Base-by-base conservation (phyloP, 2,329 filamentous ascomycete genomes). In the Aspergillus cejpii region DNA sequence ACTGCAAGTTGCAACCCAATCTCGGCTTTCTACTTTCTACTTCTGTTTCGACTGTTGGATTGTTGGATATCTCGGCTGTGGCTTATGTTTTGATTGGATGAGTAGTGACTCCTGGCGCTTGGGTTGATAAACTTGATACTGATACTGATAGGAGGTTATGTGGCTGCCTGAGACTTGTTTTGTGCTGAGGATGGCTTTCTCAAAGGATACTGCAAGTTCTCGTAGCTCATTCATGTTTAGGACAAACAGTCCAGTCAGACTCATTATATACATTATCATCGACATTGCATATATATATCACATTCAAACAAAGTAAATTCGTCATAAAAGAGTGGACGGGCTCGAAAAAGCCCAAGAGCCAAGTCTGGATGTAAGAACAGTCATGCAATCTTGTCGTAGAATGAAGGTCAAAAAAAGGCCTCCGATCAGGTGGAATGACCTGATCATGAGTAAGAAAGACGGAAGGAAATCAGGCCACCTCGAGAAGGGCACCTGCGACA, bases 1-100 rank as follows among this genome's bases (percentile, higher is more conserved):
- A 19, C 31, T 49, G 41, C 33, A 42, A 45, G 14, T 26, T 49
- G 41, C 33, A 42, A 45, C 46, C 43, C 47, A 45, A 51, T 43
- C 43, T 47, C 36, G 39, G 7, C 15, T 34, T 43, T 38, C 21
- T 33, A 27, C 26, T 29, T 17, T 42, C 19, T 20, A 37, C 38
- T 20, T 21, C 11, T 27, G 36, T n/a, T 24, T 24, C 23, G 8
- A 8, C 23, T 24, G 23, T 24, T 4, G 4, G 23, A 8, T 8
- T 24, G 4, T 24, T 24, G 23, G 23, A 5, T 24, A 4, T 24
- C 8, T 34, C 10, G 6, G 15, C 15, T 11, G 10, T 19, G 31
- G 12, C 10, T 19, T 10, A 17, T 15, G 15, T 20, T 34, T 34
- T 34, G 10, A 19, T 34, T 34, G 15, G 31, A 17, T 11, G 26